Percentiles rank a stretch among this genome's conserved stretches.
phyloP scores from a whole-genome alignment of 2,329 filamentous ascomycete species.

The Ilyonectria mors-panacis region DNA sequence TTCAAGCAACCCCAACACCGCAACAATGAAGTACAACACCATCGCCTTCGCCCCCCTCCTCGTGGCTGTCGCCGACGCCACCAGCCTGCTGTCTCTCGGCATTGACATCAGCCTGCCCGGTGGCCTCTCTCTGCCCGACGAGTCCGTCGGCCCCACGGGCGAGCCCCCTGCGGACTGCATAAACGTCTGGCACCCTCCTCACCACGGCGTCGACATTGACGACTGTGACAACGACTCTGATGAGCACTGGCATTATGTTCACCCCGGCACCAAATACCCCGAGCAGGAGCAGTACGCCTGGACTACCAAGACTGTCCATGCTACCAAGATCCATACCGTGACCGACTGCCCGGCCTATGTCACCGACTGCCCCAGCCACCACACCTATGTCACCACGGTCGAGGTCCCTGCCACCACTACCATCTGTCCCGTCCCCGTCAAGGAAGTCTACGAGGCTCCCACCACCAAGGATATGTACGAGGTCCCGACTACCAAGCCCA shows the following conservation, averaged over 20 bases:
- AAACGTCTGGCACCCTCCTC: conserved; percentile 56
- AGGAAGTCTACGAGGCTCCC: conserved; percentile 33
- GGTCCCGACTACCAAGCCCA: not conserved
- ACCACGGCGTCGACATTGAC: conserved; percentile 55
- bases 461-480: conserved; percentile 11
- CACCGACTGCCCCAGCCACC: conserved; percentile 56
- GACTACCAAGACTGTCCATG: conserved; percentile 60
- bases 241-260: conserved; percentile 56
- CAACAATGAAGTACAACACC: conserved; percentile 35
- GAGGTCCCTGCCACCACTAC: conserved; percentile 58
- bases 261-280: conserved; percentile 48
- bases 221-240: conserved; percentile 51
- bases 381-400: conserved; percentile 54
- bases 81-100: conserved; percentile 27
- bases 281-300: conserved; percentile 52
- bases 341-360: conserved; percentile 56
- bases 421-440: conserved; percentile 60
- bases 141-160: conserved; percentile 16
- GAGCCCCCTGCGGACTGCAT: conserved; percentile 46
- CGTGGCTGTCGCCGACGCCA: conserved; percentile 33
- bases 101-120: conserved; percentile 30
- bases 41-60: conserved; percentile 44
- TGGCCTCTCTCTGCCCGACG: conserved; percentile 21
- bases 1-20: not conserved
- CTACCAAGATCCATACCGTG: conserved; percentile 57